Base-by-base conservation (phyloP, 352 stramenopile genomes). In the Globisporangium mamillatum region DNA sequence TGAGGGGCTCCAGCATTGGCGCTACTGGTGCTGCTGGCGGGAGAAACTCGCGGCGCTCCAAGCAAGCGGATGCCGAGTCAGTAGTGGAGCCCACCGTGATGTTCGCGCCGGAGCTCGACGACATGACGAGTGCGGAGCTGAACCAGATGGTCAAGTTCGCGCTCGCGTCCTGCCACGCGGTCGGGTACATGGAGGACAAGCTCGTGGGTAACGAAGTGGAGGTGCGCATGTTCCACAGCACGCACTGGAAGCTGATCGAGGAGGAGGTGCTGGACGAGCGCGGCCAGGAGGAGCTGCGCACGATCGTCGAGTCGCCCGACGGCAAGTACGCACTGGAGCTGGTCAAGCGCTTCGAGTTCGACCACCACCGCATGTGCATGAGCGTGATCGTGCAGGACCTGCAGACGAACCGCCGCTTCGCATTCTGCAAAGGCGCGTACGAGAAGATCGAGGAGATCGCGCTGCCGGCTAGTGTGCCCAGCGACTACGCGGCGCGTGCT, bases 261-360 rank as follows among this genome's bases (percentile, higher is more conserved):
- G 67, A 76, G 7, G 56, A 70, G n/a, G 71, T 66, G 14, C 60
- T 78, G 48, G 70, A 81, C 60, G 70, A 66, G 66, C 67, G 69
- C 14, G 68, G 67, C 56, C 46, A 70, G 16, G 65, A 70, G 25
- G 59, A 41, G 48, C 59, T 70, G 22, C 65, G 59, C 24, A 70
- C 65, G 64, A 69, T 64, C 55, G 64, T 69, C 44, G 57, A 64
- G 44, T 65, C 65, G 20, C 20, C 48, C 24, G 52, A 69, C 22
- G 61, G 57, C 32, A 66, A 68, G 29, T 24, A 25, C 29, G 57
- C 59, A 65, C 68, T 91, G 4, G 71, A 83, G 46, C 76, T 96
- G 18, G 52, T 97, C 38, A 92, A 95, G 64, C 77, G 81, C 41
- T 96, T 92, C 67, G 87, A 94, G 53, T 97, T 97, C 69, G 89